Evolutionary conservation across 176 grass and related monocot genomes (phyloP), one percentile per base, ranked within the genome.

Genomic region (Musa beccarii): DNA sequence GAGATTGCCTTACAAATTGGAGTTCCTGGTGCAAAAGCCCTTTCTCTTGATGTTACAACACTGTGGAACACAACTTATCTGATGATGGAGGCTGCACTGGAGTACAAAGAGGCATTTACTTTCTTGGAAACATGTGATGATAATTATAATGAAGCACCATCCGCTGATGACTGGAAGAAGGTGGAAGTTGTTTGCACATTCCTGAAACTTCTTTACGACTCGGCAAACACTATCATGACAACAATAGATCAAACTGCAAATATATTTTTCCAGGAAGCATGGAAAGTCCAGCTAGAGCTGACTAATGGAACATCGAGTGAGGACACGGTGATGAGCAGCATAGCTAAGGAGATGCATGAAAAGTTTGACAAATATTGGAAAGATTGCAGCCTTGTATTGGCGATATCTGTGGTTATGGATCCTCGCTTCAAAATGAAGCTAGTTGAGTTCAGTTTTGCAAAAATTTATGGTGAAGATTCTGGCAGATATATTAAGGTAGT

Each of bases 151-250:
- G 72, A 74, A 17, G 72, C 72, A 74, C 72, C 72, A 29, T 57
- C 72, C 9, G 23, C 72, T 59, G 53, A 74, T 74, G 72, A 74
- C 72, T 74, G 72, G 72, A 74, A 74, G 72, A 74, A 56, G 72
- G 52, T 74, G 54, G 53, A 55, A 1, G 54, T 74, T 14, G 53
- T 57, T 74, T 56, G 72, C 72, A 57, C 52, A 14, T 74, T 16
- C 54, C 54, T 59, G 54, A 74, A 59, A 29, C 72, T 74, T 74
- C 8, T 74, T 5, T 57, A 74, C 19, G 72, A 74, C n/a, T 57
- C 53, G 28, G 53, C 53, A 74, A 59, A 74, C 54, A n/a, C 14
- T 59, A 23, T 74, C 23, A 74, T 74, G 72, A 28, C 52, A 57
- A 74, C 24, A 19, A 29, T 29, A 8, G 72, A 74, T 59, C 72